Percentiles rank a stretch among this genome's conserved stretches.
phyloP scores from a whole-genome alignment of 768 basidiomycete species.

The Xerocomellus dryophilus region DNA sequence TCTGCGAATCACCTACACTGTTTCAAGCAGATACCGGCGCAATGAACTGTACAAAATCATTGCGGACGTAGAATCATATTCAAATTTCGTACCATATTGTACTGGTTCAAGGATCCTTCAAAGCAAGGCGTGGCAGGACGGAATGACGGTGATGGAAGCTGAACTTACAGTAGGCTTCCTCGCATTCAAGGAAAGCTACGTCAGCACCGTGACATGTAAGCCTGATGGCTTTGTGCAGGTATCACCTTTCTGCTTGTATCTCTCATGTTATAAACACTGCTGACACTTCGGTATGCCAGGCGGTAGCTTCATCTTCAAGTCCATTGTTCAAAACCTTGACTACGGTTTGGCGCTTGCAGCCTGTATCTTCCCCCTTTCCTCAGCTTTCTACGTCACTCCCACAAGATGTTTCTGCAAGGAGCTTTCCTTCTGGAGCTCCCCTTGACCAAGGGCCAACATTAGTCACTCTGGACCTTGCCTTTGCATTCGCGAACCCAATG shows the following conservation, averaged over 20 bases:
- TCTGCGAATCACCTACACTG: slow-evolving; percentile 8
- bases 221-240: slow-evolving; percentile 79
- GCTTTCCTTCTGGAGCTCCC: neutral
- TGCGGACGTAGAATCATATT: slow-evolving; percentile 83
- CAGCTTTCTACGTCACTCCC: slow-evolving; percentile 30
- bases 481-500: slow-evolving; percentile 82
- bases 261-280: neutral
- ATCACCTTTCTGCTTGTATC: neutral
- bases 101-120: slow-evolving; percentile 63
- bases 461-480: slow-evolving; percentile 80
- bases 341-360: slow-evolving; percentile 73
- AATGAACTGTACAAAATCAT: slow-evolving; percentile 83
- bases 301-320: slow-evolving; percentile 65
- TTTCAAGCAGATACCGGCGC: slow-evolving; percentile 61
- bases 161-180: slow-evolving; percentile 90
- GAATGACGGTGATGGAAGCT: slow-evolving; percentile 60
- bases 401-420: slow-evolving; percentile 2
- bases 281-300: slow-evolving; percentile 41
- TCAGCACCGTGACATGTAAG: slow-evolving; percentile 76
- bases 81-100: slow-evolving; percentile 88
- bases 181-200: slow-evolving; percentile 81
- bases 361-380: slow-evolving; percentile 44
- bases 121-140: slow-evolving; percentile 27
- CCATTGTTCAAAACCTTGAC: slow-evolving; percentile 70
- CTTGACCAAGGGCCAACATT: slow-evolving; percentile 55